Base-by-base conservation (phyloP, 1,284 basidiomycete genomes). In the Papiliotrema terrestris region DNA sequence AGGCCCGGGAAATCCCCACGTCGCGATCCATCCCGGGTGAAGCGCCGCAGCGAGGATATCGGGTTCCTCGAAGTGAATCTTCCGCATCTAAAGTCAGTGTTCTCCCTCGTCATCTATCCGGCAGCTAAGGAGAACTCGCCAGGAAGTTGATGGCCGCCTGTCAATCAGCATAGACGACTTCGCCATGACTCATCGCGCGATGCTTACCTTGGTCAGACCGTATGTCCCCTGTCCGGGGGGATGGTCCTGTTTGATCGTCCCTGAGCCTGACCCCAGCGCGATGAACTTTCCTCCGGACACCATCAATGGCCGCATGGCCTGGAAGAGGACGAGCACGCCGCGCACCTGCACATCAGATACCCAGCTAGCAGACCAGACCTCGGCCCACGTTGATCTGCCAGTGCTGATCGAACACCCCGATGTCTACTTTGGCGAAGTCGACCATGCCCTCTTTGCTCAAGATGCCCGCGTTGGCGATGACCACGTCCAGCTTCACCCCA, bases 391-490 rank as follows among this genome's bases (percentile, higher is more conserved):
- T 53, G 37, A 53, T 45, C 11, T 35, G 26, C n/a, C 20, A 39
- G 20, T 37, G 29, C 32, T 45, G 26, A 43, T 37, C 32, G 20
- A 35, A 25, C 11, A 45, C 45, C 8, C n/a, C 36, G 4, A 37
- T 11, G 29, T 42, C 43, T 4, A 38, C 20, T 9, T 49, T 29
- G 35, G 19, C 22, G 11, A 50, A 19, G 39, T 35, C 17, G n/a
- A 20, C 51, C 57, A 23, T 13, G 13, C 22, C 52, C 8, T 44
- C 19, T 19, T 48, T 45, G 13, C 41, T 8, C 38, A 57, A 51
- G 39, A 59, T 43, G 32, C 53, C 63, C 11, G 63, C 61, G 44
- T 65, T 65, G 26, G 61, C 59, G 29, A 65, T 54, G 13, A 64
- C 57, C 23, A 63, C 51, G 41, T 62, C 61, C 37, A 65, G 23